Evolutionary conservation across 371 early-diverging fungal genomes (phyloP).

Genomic region (Nosema granulosis): DNA sequence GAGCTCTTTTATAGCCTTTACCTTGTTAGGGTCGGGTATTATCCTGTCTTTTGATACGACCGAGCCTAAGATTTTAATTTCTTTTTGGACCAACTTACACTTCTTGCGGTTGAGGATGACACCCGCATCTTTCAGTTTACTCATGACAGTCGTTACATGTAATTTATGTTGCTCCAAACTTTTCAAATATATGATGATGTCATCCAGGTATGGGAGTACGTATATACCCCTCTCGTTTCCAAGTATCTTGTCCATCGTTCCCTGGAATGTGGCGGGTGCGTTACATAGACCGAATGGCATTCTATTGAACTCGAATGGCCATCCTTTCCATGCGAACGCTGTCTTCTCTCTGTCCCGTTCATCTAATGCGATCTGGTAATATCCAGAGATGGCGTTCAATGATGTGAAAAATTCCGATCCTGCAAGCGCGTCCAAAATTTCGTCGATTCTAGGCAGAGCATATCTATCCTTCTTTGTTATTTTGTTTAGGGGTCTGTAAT

Average conservation of each 20-base stretch:
- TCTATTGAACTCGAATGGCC: slow-evolving; percentile 32
- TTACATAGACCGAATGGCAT: slow-evolving; percentile 27
- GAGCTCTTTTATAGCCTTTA: slow-evolving; percentile 19
- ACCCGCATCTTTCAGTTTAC: background rate
- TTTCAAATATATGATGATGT: slow-evolving; percentile 34
- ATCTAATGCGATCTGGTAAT: slow-evolving; percentile 43
- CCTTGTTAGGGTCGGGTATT: slow-evolving; percentile 30
- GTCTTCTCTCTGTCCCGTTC: slow-evolving; percentile 59
- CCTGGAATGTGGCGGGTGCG: background rate
- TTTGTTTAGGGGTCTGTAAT: slow-evolving; percentile 1
- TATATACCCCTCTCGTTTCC: background rate
- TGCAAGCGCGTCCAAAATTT: slow-evolving; percentile 42
- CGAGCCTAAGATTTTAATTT: slow-evolving; percentile 46
- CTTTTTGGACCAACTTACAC: slow-evolving; percentile 6
- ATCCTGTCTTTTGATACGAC: background rate
- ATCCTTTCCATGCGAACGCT: slow-evolving; percentile 61
- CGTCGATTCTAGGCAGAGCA: slow-evolving; percentile 36
- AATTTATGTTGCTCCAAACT: slow-evolving; percentile 10
- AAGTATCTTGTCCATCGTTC: slow-evolving; percentile 37
- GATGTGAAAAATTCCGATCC: slow-evolving; percentile 51
- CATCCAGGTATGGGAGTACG: slow-evolving; percentile 14
- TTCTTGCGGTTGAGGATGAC: slow-evolving; percentile 13
- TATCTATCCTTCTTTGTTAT: slow-evolving; percentile 26
- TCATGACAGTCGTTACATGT: slow-evolving; percentile 17
- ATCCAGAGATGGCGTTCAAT: slow-evolving; percentile 1